Conservation (phyloP, 345 rosid species). For the Xanthoceras sorbifolium region DNA sequence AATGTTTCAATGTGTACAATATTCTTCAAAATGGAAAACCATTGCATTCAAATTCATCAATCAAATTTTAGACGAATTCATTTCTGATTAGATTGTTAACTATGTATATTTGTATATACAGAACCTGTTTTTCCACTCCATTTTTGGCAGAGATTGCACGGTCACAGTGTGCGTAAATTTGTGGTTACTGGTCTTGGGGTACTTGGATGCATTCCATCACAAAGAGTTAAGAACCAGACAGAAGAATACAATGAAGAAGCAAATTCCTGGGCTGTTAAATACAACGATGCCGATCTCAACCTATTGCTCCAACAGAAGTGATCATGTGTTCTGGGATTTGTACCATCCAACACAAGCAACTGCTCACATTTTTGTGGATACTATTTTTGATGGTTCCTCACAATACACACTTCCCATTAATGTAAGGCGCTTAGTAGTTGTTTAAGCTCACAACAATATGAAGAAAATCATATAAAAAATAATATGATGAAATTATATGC, state of each 20-base stretch:
- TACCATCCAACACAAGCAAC: constrained; percentile 72
- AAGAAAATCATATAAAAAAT: too few relatives aligned
- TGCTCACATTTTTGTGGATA: constrained; percentile 45
- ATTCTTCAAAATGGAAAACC: too few relatives aligned
- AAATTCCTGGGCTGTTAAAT: constrained; percentile 44
- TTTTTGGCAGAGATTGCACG: constrained; percentile 20
- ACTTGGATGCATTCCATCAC: constrained; percentile 61
- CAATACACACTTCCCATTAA: not conserved
- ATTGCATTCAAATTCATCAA: not conserved
- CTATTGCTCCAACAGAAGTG: constrained; percentile 60
- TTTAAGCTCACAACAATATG: not conserved
- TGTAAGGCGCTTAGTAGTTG: not conserved
- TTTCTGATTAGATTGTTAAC: not conserved
- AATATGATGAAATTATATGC: too few relatives aligned
- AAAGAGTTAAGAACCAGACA: constrained; percentile 40
- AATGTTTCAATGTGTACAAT: not conserved
- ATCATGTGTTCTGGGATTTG: constrained; percentile 80
- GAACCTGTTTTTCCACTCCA: not conserved
- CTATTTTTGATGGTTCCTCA: constrained; percentile 38
- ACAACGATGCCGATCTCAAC: constrained; percentile 56
- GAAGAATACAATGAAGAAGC: constrained; percentile 45
- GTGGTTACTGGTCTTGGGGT: constrained; percentile 46
- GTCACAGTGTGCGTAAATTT: constrained; percentile 52
- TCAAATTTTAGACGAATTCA: not conserved
- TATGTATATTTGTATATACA: too few relatives aligned